Evolutionary conservation across 1,139 yeast species (phyloP), one percentile per base, ranked within the genome.

Genomic region (Geotrichum australiense): DNA sequence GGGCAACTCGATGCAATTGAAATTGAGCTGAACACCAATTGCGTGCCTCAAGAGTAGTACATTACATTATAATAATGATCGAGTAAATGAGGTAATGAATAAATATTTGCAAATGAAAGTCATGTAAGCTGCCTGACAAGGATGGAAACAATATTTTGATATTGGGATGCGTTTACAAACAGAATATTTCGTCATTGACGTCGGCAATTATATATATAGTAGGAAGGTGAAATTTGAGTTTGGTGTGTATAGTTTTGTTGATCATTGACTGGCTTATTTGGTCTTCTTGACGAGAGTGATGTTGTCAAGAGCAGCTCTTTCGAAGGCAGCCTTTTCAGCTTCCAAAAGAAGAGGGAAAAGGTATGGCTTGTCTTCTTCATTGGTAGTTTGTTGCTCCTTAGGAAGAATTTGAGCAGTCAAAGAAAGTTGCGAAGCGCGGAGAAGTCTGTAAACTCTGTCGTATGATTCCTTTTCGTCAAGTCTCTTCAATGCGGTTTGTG

Each of bases 311-410:
- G 82, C 94, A 50, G 74, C 78, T 70, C 82, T 85, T 72, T 89
- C 98, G 54, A 76, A 73, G 41, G 80, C 82, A 66, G 86, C 96
- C 61, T 86, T 87, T 70, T 89, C 97, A 50, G 93, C 94, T 71
- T 89, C 96, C 62, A 89, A 75, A 51, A 89, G 71, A 71, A 83
- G 84, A 56, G 96, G 97, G 50, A 84, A 68, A 61, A 91, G 74
- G 68, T 85, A 87, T 56, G 86, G 81, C 48, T 71, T 72, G 69
- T 91, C 98, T 57, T 89, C 89, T 61, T 79, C 85, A 28, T 89
- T 77, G 62, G 78, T 77, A 51, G 84, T 70, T 56, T 82, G 83
- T 68, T 91, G 81, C 60, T 74, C 74, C 54, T 78, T 72, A 55
- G 97, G 95, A 58, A 91, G 74, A 50, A 91, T 68, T 60, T 84